Evolutionary conservation across 768 basidiomycete genomes (phyloP).

Genomic region (Serendipita vermifera): DNA sequence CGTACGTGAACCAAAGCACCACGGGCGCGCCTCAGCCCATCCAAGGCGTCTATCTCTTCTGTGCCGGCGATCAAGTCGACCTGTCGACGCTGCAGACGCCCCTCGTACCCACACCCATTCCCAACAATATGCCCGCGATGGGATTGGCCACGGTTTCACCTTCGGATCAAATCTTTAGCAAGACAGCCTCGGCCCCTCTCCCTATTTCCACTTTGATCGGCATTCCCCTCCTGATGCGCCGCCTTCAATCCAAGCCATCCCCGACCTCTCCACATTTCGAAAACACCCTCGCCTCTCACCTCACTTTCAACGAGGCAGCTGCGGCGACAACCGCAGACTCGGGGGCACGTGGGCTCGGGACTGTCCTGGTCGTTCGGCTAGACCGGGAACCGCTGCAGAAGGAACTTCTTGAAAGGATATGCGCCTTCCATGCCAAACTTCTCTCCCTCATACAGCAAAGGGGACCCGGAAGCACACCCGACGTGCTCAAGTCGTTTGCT

Average conservation of each 20-base stretch:
- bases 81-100: constrained; percentile 6
- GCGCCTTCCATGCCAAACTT: constrained; percentile 5
- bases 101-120: no score
- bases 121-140: background rate
- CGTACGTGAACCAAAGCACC: background rate
- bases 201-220: background rate
- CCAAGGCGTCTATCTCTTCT: constrained; percentile 3
- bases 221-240: constrained; percentile 7
- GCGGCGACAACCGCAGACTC: background rate
- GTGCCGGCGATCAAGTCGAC: constrained; percentile 5
- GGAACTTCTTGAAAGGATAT: background rate
- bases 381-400: background rate
- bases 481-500: background rate
- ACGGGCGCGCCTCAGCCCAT: background rate
- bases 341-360: background rate
- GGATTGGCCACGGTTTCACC: background rate
- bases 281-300: constrained; percentile 4
- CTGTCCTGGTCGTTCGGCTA: constrained; percentile 1
- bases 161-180: background rate
- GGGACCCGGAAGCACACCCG: background rate
- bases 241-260: background rate
- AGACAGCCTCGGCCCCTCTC: background rate
- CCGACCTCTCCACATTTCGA: constrained; percentile 9
- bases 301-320: background rate
- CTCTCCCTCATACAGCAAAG: constrained; percentile 1